These are phyloP conservation scores for Fistulinella prunicolor DNA, from an alignment of 768 basidiomycete species.

Conservation along the genomic window DNA sequence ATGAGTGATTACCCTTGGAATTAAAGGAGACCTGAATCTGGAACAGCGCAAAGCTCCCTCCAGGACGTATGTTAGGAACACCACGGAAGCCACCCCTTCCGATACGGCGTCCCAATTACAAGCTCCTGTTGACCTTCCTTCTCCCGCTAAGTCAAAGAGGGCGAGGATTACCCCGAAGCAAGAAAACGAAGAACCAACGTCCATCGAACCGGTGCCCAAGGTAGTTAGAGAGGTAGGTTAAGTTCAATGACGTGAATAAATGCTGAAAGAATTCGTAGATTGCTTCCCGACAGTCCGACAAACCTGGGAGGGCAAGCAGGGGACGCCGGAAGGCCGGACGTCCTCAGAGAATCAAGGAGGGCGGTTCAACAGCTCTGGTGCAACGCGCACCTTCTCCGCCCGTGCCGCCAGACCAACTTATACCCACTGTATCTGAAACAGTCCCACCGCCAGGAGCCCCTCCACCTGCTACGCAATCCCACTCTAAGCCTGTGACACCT, in stretches of 20 bases:
- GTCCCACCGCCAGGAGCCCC: constrained; percentile 7
- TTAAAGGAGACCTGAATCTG: constrained; percentile 4
- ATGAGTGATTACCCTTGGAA: neutral
- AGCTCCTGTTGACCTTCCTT: constrained; percentile 16
- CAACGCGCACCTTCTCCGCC: constrained; percentile 16
- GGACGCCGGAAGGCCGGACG: constrained; percentile 25
- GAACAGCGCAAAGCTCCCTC: constrained; percentile 31
- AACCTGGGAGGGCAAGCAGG: constrained; percentile 14
- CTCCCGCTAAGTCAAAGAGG: constrained; percentile 30
- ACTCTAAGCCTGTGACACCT: constrained; percentile 28
- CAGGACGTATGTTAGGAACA: constrained; percentile 16
- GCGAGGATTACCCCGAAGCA: constrained; percentile 28
- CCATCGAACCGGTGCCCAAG: constrained; percentile 3
- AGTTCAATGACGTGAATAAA: neutral
- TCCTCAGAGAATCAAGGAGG: constrained; percentile 18
- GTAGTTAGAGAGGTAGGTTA: constrained; percentile 18
- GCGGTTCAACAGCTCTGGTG: constrained; percentile 2
- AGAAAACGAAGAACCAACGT: constrained; percentile 23
- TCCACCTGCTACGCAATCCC: constrained; percentile 10
- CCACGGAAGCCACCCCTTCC: constrained; percentile 11
- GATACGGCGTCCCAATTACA: constrained; percentile 15
- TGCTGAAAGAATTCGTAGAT: constrained; percentile 11
- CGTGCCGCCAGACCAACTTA: constrained; percentile 5
- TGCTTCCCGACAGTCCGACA: constrained; percentile 11
- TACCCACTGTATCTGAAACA: constrained; percentile 17